Evolutionary conservation across 225 moss, liverwort and hornwort genomes (phyloP), one percentile per base, ranked within the genome.

Genomic region (Sphagnum contortum): DNA sequence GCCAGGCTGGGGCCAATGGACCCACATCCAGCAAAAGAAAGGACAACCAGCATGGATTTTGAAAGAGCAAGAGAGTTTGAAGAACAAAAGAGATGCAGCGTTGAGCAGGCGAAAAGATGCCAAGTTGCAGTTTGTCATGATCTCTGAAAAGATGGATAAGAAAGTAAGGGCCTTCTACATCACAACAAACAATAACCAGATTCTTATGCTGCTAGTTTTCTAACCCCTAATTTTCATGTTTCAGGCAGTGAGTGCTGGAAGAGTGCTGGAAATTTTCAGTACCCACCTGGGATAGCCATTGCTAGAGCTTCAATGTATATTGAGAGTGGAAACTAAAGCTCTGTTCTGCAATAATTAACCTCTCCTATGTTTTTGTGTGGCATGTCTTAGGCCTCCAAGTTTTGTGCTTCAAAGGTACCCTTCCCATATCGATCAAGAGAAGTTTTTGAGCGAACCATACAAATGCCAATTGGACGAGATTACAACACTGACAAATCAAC

Each of bases 1-100:
- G 65, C 98, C 98, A 48, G 98, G 98, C 29, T 98, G 98, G 98
- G 98, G 98, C 63, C 89, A 98, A 61, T 98, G 98, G 98, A 82
- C 93, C 60, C 76, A 80, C 64, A 65, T 80, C 67, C 98, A 93
- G 66, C 14, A 77, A 59, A 84, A 70, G 58, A 79, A 60, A 44
- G 86, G 81, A 47, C 80, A 74, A 55, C 77, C 86, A 64, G 73
- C 72, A 12, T 93, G 91, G 98, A 70, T 85, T 47, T 4, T 74
- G 60, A 76, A 71, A 62, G 88, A 88, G 72, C 85, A 83, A 74
- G 82, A 79, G 64, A 75, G 70, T 9, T 55, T 91, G 61, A 85
- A 84, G 58, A 86, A 70, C 51, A 81, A 68, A 48, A 77, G 87
- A 50, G 91, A 88, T 3, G 80, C 72, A 14, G 74, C 78, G 7